Percentiles rank a stretch among this genome's conserved stretches.
phyloP scores from a whole-genome alignment of 2,329 filamentous ascomycete genomes.

The Stachybotrys chlorohalonatus region DNA sequence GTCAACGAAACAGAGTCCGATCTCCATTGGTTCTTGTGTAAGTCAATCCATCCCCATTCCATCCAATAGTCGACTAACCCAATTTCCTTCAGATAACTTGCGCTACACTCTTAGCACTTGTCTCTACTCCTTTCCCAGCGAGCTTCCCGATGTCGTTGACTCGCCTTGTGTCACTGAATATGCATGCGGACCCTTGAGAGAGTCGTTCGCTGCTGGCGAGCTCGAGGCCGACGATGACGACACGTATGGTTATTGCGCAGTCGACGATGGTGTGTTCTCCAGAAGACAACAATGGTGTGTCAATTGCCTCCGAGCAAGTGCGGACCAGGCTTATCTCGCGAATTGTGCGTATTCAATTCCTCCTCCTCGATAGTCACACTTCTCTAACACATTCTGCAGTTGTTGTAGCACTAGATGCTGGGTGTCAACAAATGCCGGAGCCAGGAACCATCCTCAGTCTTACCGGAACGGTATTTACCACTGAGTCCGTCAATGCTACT shows the following conservation, averaged over 20 bases:
- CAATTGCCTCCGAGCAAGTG: conserved; percentile 31
- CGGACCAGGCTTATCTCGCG: conserved; percentile 31
- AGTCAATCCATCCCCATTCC: conserved; percentile 7
- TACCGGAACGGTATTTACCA: conserved; percentile 32
- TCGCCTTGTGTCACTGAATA: conserved; percentile 34
- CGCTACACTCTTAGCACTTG: conserved; percentile 39
- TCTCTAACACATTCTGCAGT: conserved; percentile 24
- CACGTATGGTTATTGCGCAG: conserved; percentile 32
- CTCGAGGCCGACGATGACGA: conserved; percentile 13
- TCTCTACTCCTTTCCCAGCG: conserved; percentile 26
- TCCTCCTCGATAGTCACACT: not conserved
- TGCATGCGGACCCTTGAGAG: conserved; percentile 30
- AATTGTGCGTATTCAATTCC: conserved; percentile 32
- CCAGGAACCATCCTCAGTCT: conserved; percentile 29
- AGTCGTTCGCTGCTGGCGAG: conserved; percentile 23
- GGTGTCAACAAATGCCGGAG: conserved; percentile 34
- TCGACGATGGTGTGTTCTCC: conserved; percentile 23
- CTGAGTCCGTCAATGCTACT: conserved; percentile 28
- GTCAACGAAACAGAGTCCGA: conserved; percentile 30
- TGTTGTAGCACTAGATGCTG: conserved; percentile 35
- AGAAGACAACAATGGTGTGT: conserved; percentile 26
- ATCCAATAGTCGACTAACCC: conserved; percentile 7
- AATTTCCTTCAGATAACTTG: conserved; percentile 33
- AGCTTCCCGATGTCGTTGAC: conserved; percentile 17
- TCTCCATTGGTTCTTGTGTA: conserved; percentile 38